Conservation (phyloP, 495 filamentous ascomycete species). For the Copromyces sp. region DNA sequence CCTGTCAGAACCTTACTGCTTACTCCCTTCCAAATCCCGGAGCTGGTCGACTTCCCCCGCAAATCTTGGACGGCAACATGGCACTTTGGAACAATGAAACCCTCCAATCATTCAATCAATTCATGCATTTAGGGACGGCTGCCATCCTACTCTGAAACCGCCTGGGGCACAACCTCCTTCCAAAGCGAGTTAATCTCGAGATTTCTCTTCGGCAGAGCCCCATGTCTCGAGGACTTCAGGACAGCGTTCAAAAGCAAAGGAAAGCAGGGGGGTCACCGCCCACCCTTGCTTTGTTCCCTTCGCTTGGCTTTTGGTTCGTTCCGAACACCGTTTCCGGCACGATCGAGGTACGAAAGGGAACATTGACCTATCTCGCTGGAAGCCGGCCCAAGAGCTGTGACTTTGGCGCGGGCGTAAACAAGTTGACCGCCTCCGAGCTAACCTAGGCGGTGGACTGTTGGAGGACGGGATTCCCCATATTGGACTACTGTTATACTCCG, state of each 20-base stretch:
- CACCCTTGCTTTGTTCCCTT: background rate
- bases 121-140: background rate
- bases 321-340: background rate
- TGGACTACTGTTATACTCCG: background rate
- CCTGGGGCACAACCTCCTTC: background rate
- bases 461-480: background rate
- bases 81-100: background rate
- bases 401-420: background rate
- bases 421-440: background rate
- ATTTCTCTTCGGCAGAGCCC: background rate
- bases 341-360: background rate
- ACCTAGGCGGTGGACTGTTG: background rate
- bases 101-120: background rate
- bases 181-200: background rate
- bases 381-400: background rate
- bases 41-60: background rate
- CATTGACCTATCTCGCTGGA: background rate
- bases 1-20: background rate
- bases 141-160: background rate
- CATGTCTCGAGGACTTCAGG: background rate
- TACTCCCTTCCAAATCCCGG: background rate
- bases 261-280: background rate
- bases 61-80: background rate
- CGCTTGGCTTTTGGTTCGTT: background rate
- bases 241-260: background rate